Evolutionary conservation across 495 filamentous ascomycete species (phyloP), one percentile per base, ranked within the genome.

Genomic region (Penicillium cosmopolitanum): DNA sequence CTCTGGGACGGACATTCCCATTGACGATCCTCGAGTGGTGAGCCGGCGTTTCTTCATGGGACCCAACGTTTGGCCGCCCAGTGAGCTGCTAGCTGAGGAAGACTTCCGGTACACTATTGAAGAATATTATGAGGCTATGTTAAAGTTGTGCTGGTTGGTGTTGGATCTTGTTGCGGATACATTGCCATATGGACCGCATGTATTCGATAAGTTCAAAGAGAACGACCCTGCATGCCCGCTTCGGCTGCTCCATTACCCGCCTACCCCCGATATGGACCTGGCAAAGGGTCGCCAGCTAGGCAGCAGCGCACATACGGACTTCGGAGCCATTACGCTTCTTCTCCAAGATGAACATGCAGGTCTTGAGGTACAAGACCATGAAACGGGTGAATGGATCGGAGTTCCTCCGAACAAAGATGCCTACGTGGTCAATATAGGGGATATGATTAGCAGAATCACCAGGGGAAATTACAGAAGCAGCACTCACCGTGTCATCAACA

Each of bases 171-270:
- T 72, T 40, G 67, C 60, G 8, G 47, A 19, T 11, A 66, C 62
- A 1, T 51, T 72, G 13, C 67, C 70, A 11, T 66, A 68, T 47
- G 69, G 62, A 10, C 57, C 64, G 0, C 43, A 65, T 34, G 58
- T 73, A 28, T 71, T 76, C 47, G 66, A 76, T 28, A 53, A 67
- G 2, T 70, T 74, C 33, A 62, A 36, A 9, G 38, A 64, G 16
- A 57, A 64, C 36, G 52, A 63, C 18, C 62, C 71, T 8, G 65
- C 36, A 40, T 65, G 33, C 46, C 59, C 62, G 35, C 54, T 77
- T 47, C 66, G 74, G 6, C 43, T 77, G 28, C 64, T 77, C 21
- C 75, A 77, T 51, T 78, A 77, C 56, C 73, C 73, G 25, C 67
- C 64, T 1, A 52, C 56, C 12, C 58, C 47, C 23, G 34, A 15